Evolutionary conservation across 108 stramenopile genomes (phyloP), one percentile per base, ranked within the genome.

Genomic region (Conticribra guillardii): DNA sequence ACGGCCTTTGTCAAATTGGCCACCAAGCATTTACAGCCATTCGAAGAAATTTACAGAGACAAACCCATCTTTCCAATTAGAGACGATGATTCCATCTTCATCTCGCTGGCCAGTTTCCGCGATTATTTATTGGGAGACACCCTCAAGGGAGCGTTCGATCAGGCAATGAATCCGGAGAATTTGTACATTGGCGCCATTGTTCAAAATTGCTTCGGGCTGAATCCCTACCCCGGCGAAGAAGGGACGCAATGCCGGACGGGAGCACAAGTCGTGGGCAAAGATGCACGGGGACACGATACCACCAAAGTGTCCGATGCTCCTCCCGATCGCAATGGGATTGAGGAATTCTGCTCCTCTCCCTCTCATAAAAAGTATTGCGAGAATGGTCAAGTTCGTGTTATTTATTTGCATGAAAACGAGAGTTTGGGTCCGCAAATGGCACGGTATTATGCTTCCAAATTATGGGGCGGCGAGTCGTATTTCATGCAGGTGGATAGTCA

Each of bases 401-500:
- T 98, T 50, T 89, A 89, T 56, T 65, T 96, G 8, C 81, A 96
- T 67, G 97, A 98, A 68, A 83, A 80, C 41, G 98, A 97, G 65
- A 72, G 83, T 50, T 79, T 94, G 50, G 98, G 98, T 24, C 98
- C 98, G 7, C 89, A 90, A 41, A 86, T 92, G 81, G 97, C 96
- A 24, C 52, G 97, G 41, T 98, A 95, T 62, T 89, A 89, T 73
- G 89, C 90, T 3, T 87, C 88, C 32, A 98, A 96, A 71, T 78
- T 98, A 21, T 98, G 96, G 95, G 81, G 90, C 54, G 97, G 97
- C 2, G 97, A 98, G 67, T 79, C 79, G 1, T 98, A 73, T 71
- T 96, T 90, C 68, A 72, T 96, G 59, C 97, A 98, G 77, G 91
- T 92, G n/a, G 97, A 98, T 80, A 72, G 89, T 31, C 97, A 96